phyloP scores from a whole-genome alignment of 495 filamentous ascomycete genomes.

The Haplographium delicatum region DNA sequence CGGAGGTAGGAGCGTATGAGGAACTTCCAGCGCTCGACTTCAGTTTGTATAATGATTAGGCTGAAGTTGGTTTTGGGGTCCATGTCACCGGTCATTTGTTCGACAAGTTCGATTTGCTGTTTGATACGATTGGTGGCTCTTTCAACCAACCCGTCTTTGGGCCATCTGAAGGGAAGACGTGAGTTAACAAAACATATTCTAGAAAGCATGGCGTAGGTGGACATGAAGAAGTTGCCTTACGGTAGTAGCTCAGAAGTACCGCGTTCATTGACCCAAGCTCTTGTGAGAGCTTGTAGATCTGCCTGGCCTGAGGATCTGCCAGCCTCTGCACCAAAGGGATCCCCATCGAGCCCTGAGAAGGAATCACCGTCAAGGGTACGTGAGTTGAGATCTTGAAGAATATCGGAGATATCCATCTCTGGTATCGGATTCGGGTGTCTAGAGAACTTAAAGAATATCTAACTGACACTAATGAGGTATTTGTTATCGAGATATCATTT shows the following conservation, averaged over 20 bases:
- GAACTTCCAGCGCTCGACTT: slow-evolving; percentile 89
- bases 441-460: too few relatives aligned
- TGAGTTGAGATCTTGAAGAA: slow-evolving; percentile 53
- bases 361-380: slow-evolving; percentile 4
- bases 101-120: slow-evolving; percentile 62
- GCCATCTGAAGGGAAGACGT: slow-evolving; percentile 38
- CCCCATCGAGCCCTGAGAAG: background rate
- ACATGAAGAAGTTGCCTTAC: slow-evolving; percentile 29
- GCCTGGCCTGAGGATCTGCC: slow-evolving; percentile 14
- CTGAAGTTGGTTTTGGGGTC: slow-evolving; percentile 85
- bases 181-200: background rate
- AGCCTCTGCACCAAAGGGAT: background rate
- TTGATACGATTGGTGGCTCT: slow-evolving; percentile 72
- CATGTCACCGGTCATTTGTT: slow-evolving; percentile 71
- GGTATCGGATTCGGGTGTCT: too few relatives aligned
- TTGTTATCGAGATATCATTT: background rate
- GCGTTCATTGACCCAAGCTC: slow-evolving; percentile 88
- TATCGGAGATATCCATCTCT: slow-evolving; percentile 83
- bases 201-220: background rate
- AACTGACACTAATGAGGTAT: too few relatives aligned
- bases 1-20: slow-evolving; percentile 80
- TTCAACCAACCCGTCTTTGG: slow-evolving; percentile 49
- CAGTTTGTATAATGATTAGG: slow-evolving; percentile 93
- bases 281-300: slow-evolving; percentile 84
- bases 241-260: slow-evolving; percentile 73